Base-by-base conservation (phyloP, 805 yeast species). In the Ogataea neopini region DNA sequence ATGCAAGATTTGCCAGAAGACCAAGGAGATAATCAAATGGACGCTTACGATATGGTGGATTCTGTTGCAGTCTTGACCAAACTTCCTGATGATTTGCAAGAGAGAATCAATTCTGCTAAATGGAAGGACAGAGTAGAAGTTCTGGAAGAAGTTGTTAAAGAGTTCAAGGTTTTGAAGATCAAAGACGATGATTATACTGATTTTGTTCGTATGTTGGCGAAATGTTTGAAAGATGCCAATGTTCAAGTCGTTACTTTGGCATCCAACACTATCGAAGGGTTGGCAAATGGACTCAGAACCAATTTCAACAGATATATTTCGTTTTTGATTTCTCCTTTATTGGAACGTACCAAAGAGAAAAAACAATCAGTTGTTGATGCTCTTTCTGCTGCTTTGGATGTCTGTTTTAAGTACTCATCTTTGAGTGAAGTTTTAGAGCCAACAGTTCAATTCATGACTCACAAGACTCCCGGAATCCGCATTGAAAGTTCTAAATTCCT, bases 51-150 rank as follows among this genome's bases (percentile, higher is more conserved):
- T 49, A 61, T 87, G 53, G 73, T 83, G 39, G 87, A 82, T 11
- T 84, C 92, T 0, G 84, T 81, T 5, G 83, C 83, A 22, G 81
- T 91, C 0, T 62, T 86, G 26, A 66, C 79, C 15, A 80, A 81
- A 52, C 57, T 91, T 1, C 96, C 97, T 0, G 58, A 68, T 2
- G 84, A 84, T 56, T 77, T 89, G 47, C 58, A 74, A 23, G 60
- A 72, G 1, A 71, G 81, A 54, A 68, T 89, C 26, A 63, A 72
- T 1, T 83, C 91, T 1, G 51, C 82, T 0, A 83, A 85, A 59
- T 94, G 99, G 99, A 89, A 90, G 61, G 97, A 91, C 44, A 76
- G 99, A 52, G 89, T 87, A 48, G 97, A 88, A 56, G 88, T 79
- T 0, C 72, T 94, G 47, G 92, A 88, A 40, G 90, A 82, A 52